Conservation (phyloP, 2,329 filamentous ascomycete genomes). For the Raffaelea deltoideospora region DNA sequence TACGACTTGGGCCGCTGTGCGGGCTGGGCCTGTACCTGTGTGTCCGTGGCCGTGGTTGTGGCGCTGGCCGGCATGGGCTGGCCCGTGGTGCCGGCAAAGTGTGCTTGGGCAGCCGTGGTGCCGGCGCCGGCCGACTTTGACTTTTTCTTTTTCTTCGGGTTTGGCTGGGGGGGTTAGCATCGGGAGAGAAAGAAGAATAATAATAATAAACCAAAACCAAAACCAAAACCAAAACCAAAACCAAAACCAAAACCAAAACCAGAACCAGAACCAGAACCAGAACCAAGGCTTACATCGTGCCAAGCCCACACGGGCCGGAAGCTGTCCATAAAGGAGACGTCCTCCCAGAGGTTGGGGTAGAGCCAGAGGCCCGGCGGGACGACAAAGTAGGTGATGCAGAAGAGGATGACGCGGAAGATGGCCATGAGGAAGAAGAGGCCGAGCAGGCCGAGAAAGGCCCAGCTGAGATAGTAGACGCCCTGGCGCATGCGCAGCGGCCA, state of each 20-base stretch:
- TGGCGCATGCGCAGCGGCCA: constrained; percentile 86
- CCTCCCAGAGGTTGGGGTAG: constrained; percentile 95
- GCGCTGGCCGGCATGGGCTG: constrained; percentile 36
- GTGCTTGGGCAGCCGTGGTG: constrained; percentile 21
- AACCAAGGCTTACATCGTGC: constrained; percentile 91
- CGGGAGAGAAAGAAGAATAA: neutral
- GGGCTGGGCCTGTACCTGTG: constrained; percentile 31
- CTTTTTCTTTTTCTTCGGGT: constrained; percentile 45
- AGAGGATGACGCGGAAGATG: constrained; percentile 89
- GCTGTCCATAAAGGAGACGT: constrained; percentile 95
- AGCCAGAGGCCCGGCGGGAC: constrained; percentile 87
- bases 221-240: neutral
- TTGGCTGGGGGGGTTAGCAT: constrained; percentile 12
- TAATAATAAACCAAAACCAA: constrained; percentile 1
- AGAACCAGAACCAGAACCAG: too few species aligned
- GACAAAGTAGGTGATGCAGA: constrained; percentile 79
- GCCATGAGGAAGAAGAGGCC: constrained; percentile 96
- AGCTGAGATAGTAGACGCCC: constrained; percentile 94
- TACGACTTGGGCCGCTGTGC: constrained; percentile 26
- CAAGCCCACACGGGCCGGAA: constrained; percentile 95
- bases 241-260: too few species aligned
- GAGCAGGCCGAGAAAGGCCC: constrained; percentile 79
- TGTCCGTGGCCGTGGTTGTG: constrained; percentile 41
- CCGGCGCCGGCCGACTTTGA: constrained; percentile 17
- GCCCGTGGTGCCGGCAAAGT: constrained; percentile 37